Evolutionary conservation across 2,329 filamentous ascomycete species (phyloP), one percentile per base, ranked within the genome.

Genomic region (Exophiala alcalophila): DNA sequence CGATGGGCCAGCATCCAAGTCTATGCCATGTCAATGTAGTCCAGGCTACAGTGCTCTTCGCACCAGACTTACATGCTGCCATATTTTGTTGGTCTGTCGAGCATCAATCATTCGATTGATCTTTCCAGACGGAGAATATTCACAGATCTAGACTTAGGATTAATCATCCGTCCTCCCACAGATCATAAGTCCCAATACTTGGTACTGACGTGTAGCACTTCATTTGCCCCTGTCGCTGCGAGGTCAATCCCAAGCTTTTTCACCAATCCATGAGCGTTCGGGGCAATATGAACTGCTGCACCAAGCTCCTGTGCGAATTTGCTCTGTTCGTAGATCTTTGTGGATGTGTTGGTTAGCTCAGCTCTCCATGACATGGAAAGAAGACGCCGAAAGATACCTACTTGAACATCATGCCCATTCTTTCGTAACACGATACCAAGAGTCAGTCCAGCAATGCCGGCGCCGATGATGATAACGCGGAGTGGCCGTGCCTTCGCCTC

Each of bases 261-360:
- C 3, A 84, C 62, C 2, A 83, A 59, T 0, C 76, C 76, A 58
- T 81, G 80, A 2, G 71, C 65, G 53, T 84, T 84, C 0, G 80
- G 78, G 0, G 76, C 72, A 4, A 83, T 58, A 54, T 83, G 78
- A 12, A 83, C 70, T 0, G 79, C 79, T 3, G 80, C 78, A 0
- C 79, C 80, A 23, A 31, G 16, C 31, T 50, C 47, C 36, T 66
- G 72, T 11, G 72, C 71, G 23, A 81, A 72, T 2, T 65, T 64
- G 0, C 77, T 80, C 55, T 77, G 71, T 51, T 82, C 78, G 35
- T 70, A 74, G 0, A 80, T 45, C 71, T 77, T n/a, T n/a, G n/a
- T n/a, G n/a, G n/a, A n/a, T n/a, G n/a, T n/a, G n/a, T n/a, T n/a
- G n/a, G n/a, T n/a, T n/a, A n/a, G n/a, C n/a, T n/a, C n/a, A n/a